A percentile compares a stretch with the other conserved stretches of the same genome.
phyloP scores from a whole-genome alignment of 164 flowering plant genomes.

The Kalanchoe fedtschenkoi region DNA sequence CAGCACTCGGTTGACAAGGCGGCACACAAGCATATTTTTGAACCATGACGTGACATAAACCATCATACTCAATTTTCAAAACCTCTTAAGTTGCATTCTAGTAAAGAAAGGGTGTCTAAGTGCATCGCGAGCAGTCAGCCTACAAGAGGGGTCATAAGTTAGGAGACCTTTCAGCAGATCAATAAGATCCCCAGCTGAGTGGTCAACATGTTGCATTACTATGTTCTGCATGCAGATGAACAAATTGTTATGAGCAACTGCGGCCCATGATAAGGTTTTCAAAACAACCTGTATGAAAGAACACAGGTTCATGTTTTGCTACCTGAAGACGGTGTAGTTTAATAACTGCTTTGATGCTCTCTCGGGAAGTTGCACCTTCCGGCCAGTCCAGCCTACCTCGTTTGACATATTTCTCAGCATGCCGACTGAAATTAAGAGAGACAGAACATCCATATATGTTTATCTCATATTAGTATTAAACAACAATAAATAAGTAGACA shows the following conservation, averaged over 20 bases:
- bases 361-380: constrained; percentile 59
- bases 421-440: too few species aligned
- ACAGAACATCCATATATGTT: too few species aligned
- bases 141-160: not conserved
- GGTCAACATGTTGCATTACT: constrained; percentile 8
- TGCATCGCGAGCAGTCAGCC: constrained; percentile 3
- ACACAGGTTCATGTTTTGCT: too few species aligned
- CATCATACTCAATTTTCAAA: not conserved
- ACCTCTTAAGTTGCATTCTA: constrained; percentile 5
- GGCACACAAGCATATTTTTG: constrained; percentile 24
- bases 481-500: too few species aligned
- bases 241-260: not conserved
- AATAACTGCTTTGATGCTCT: constrained; percentile 54
- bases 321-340: constrained; percentile 63
- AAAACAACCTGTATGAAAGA: too few species aligned
- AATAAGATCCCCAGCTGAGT: constrained; percentile 6
- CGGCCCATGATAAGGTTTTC: too few species aligned
- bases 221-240: constrained; percentile 4
- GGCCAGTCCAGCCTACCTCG: constrained; percentile 64
- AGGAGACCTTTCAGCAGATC: constrained; percentile 6
- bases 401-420: constrained; percentile 55
- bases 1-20: too few species aligned
- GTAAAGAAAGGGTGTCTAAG: constrained; percentile 4
- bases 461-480: too few species aligned
- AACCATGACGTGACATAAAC: not conserved